These are phyloP conservation scores for Pholiota adiposa DNA, from an alignment of 1,284 basidiomycete genomes.

Conservation along the genomic window DNA sequence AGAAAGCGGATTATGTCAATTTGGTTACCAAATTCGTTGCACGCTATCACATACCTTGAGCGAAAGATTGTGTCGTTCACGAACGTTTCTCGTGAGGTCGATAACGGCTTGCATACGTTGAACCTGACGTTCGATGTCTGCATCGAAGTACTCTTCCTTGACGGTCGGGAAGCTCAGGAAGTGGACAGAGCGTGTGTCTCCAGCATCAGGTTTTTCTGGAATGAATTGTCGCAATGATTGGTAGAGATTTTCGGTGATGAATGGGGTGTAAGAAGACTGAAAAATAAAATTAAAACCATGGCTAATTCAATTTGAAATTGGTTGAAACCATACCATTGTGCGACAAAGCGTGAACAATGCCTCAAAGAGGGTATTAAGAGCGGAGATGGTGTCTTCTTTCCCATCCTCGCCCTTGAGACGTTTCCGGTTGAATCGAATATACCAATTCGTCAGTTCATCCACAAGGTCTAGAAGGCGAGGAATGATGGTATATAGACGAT, in stretches of 20 bases:
- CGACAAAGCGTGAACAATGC: slow-evolving; percentile 92
- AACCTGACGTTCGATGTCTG: slow-evolving; percentile 94
- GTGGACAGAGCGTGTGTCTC: slow-evolving; percentile 92
- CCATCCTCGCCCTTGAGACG: slow-evolving; percentile 97
- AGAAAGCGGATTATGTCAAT: slow-evolving; percentile 30
- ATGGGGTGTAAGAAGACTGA: slow-evolving; percentile 97
- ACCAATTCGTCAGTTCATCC: slow-evolving; percentile 99
- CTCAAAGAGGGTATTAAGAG: slow-evolving; percentile 97
- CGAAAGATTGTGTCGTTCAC: slow-evolving; percentile 89
- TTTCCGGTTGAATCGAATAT: slow-evolving; percentile 98
- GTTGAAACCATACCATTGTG: slow-evolving; percentile 74
- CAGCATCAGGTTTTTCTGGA: slow-evolving; percentile 69
- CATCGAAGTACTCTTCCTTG: slow-evolving; percentile 95
- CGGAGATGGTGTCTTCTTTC: slow-evolving; percentile 84
- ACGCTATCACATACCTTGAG: slow-evolving; percentile 68
- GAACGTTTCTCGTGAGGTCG: slow-evolving; percentile 88
- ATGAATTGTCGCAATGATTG: slow-evolving; percentile 89
- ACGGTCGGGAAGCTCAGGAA: slow-evolving; percentile 95
- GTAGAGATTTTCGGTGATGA: slow-evolving; percentile 97
- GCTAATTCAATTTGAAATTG: neutral
- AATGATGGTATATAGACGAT: slow-evolving; percentile 98
- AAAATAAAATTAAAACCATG: slow-evolving; percentile 19
- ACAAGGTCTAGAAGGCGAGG: slow-evolving; percentile 92
- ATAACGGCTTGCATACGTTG: slow-evolving; percentile 95
- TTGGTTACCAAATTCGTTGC: too few relatives aligned